These are phyloP conservation scores for Pleurostoma richardsiae DNA, from an alignment of 2,329 filamentous ascomycete genomes.

Conservation along the genomic window DNA sequence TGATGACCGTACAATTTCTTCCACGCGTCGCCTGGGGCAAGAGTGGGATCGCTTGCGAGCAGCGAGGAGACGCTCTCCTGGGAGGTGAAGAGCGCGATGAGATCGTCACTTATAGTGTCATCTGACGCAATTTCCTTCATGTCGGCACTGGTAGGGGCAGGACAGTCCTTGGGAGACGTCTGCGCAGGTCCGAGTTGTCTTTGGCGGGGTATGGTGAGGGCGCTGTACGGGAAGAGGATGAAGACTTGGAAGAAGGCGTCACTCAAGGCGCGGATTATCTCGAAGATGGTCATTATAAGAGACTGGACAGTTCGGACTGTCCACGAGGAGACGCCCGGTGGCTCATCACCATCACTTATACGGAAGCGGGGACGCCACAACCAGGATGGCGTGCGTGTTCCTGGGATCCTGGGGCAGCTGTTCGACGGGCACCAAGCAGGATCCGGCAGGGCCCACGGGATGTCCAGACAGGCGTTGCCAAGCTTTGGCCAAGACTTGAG, in stretches of 20 bases:
- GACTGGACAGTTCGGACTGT: neutral
- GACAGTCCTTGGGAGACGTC: neutral
- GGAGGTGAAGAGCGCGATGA: conserved; percentile 47
- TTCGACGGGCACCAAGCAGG: neutral
- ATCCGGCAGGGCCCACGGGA: conserved; percentile 1
- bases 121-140: conserved; percentile 2
- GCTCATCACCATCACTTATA: neutral
- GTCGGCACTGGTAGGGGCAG: conserved; percentile 1
- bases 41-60: conserved; percentile 45
- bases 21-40: conserved; percentile 49
- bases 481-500: conserved; percentile 13
- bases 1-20: conserved; percentile 45
- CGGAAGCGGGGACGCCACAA: neutral
- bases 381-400: neutral
- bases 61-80: conserved; percentile 52
- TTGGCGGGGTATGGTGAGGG: conserved; percentile 19
- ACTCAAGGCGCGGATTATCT: conserved; percentile 4
- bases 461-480: conserved; percentile 6
- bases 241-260: conserved; percentile 19
- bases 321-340: neutral
- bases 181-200: conserved; percentile 1
- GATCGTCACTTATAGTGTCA: conserved; percentile 31
- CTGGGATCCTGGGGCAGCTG: neutral
- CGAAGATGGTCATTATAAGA: conserved; percentile 4
- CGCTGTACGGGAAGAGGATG: conserved; percentile 21